These are phyloP conservation scores for Exobasidium cylindrosporum DNA, from an alignment of 1,284 basidiomycete species.

Conservation along the genomic window DNA sequence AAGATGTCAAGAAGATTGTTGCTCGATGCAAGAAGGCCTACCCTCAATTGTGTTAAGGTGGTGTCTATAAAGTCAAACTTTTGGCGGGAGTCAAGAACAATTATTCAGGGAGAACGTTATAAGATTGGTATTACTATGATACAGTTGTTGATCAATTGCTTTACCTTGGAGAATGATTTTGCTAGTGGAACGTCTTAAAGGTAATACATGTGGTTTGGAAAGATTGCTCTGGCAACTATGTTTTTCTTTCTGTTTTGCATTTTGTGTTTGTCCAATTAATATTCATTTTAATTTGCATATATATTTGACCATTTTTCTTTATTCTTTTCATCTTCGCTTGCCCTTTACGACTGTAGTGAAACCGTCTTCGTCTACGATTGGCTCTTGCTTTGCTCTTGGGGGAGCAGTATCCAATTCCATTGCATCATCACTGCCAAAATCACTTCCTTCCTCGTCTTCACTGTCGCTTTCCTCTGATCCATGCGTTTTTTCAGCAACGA, in stretches of 20 bases:
- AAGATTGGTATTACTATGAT: too few species aligned
- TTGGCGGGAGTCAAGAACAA: too few species aligned
- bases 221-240: too few species aligned
- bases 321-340: neutral
- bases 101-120: too few species aligned
- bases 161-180: too few species aligned
- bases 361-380: conserved; percentile 43
- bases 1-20: conserved; percentile 55
- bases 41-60: conserved; percentile 1
- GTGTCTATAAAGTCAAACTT: too few species aligned
- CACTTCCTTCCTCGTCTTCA: conserved; percentile 28
- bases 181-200: too few species aligned
- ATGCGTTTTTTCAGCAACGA: conserved; percentile 18
- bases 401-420: conserved; percentile 18
- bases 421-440: conserved; percentile 14
- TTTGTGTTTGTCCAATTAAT: neutral
- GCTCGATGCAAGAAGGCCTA: conserved; percentile 41
- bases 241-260: too few species aligned
- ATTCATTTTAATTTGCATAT: too few species aligned
- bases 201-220: too few species aligned
- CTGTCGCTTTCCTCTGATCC: conserved; percentile 12
- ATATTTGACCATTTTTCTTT: too few species aligned
- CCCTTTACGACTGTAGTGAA: conserved; percentile 42
- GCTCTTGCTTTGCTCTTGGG: conserved; percentile 22
- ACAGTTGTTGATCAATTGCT: too few species aligned